Conservation (phyloP, 768 basidiomycete genomes). For the Kockovaella imperatae region DNA sequence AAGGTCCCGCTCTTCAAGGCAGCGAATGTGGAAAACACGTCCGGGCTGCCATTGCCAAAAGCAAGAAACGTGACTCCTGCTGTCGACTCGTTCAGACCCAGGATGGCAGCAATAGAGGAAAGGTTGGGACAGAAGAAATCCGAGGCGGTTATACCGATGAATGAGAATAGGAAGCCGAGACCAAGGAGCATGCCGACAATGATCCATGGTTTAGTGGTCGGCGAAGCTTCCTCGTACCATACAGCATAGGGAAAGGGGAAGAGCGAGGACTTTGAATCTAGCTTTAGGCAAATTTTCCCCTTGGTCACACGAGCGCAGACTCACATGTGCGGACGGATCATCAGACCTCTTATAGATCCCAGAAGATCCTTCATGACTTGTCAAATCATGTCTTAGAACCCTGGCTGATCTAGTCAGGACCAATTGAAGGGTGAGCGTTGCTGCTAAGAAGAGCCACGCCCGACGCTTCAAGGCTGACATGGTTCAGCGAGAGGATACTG, state of each 20-base stretch:
- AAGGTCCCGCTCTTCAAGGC: conserved; percentile 81
- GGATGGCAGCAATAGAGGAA: conserved; percentile 72
- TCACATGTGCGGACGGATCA: not conserved
- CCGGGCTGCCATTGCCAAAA: conserved; percentile 94
- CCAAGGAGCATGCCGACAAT: conserved; percentile 9
- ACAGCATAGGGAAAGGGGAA: conserved; percentile 17
- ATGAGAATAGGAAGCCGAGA: conserved; percentile 76
- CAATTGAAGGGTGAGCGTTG: conserved; percentile 22
- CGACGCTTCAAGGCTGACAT: conserved; percentile 5
- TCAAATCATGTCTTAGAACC: conserved; percentile 6
- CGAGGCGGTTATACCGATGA: conserved; percentile 85
- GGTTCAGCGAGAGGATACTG: too few relatives aligned
- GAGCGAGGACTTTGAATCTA: conserved; percentile 8
- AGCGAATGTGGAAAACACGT: conserved; percentile 91
- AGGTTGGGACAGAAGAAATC: conserved; percentile 98
- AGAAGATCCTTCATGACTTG: too few relatives aligned
- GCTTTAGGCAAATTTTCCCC: too few relatives aligned
- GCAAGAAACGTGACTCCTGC: conserved; percentile 96
- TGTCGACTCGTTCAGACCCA: conserved; percentile 84
- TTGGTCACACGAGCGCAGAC: not conserved
- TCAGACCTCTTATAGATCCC: not conserved
- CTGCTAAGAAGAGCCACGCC: conserved; percentile 32
- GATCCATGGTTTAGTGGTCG: conserved; percentile 10
- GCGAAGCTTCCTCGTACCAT: conserved; percentile 13
- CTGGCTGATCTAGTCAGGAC: conserved; percentile 5